Conservation (phyloP, 495 filamentous ascomycete species). For the Penicillium samsonianum region DNA sequence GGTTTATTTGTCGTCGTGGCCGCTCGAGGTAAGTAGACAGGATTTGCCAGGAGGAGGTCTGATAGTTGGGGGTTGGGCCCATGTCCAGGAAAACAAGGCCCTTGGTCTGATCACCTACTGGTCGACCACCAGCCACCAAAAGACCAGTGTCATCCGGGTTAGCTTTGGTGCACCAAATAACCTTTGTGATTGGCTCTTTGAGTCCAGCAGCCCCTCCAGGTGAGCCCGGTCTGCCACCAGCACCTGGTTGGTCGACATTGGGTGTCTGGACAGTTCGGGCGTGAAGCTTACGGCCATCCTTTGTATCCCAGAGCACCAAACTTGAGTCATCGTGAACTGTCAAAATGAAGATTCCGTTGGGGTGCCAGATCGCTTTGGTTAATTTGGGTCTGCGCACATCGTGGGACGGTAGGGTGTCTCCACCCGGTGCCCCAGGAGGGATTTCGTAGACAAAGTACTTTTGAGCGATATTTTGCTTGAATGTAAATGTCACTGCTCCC, state of each 20-base stretch:
- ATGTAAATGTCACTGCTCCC: conserved; percentile 85
- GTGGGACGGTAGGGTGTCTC: conserved; percentile 58
- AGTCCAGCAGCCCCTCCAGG: conserved; percentile 49
- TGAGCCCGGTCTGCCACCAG: conserved; percentile 42
- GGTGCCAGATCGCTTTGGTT: conserved; percentile 87
- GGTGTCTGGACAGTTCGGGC: conserved; percentile 75
- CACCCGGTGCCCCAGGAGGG: conserved; percentile 83
- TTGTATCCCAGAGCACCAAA: conserved; percentile 91
- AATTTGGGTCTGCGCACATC: conserved; percentile 66
- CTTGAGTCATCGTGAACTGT: conserved; percentile 88
- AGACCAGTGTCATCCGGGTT: conserved; percentile 92
- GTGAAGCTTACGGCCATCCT: conserved; percentile 83
- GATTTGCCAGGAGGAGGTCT: conserved; percentile 85
- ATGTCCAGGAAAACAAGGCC: conserved; percentile 87
- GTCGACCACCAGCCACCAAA: conserved; percentile 78
- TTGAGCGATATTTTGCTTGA: conserved; percentile 79
- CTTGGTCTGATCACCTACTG: conserved; percentile 61
- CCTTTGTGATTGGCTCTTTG: conserved; percentile 69
- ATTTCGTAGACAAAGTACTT: conserved; percentile 83
- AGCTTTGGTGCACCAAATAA: conserved; percentile 88
- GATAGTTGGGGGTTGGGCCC: conserved; percentile 83
- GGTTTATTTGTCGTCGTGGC: conserved; percentile 63
- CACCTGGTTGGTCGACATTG: conserved; percentile 65
- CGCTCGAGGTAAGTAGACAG: conserved; percentile 74
- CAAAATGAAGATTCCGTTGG: conserved; percentile 86